Conservation (phyloP, 1,139 yeast species). For the Keqinozyma sinolaborantium region DNA sequence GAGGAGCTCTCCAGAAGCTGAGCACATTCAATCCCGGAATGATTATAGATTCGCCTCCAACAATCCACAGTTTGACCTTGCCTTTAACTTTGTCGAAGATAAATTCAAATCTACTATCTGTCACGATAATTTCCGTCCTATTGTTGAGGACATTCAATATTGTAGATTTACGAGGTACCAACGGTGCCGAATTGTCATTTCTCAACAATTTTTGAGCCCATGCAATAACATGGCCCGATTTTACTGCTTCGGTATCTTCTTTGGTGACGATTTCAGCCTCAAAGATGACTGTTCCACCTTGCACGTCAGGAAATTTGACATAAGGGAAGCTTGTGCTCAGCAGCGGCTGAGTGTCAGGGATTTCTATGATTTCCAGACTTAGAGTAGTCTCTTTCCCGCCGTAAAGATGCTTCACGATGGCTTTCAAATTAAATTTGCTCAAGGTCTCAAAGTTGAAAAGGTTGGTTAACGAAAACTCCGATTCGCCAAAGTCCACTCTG, state of each 20-base stretch:
- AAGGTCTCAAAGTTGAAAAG: conserved; percentile 11
- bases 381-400: too few species aligned
- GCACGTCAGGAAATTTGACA: neutral
- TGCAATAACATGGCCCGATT: conserved; percentile 19
- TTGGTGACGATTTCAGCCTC: conserved; percentile 8
- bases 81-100: conserved; percentile 4
- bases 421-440: conserved; percentile 4
- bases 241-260: conserved; percentile 4
- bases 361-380: conserved; percentile 4
- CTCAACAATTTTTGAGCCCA: conserved; percentile 17
- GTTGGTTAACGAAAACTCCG: conserved; percentile 7
- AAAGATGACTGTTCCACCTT: conserved; percentile 4
- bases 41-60: conserved; percentile 3
- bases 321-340: conserved; percentile 1
- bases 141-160: too few species aligned
- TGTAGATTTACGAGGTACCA: too few species aligned
- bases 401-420: conserved; percentile 3
- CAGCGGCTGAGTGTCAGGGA: conserved; percentile 6
- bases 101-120: neutral
- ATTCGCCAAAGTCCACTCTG: conserved; percentile 8
- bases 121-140: too few species aligned
- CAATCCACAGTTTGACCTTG: conserved; percentile 1
- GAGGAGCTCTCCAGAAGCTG: conserved; percentile 27
- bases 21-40: conserved; percentile 7
- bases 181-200: too few species aligned